These are phyloP conservation scores for Fomes fomentarius DNA, from an alignment of 1,284 basidiomycete species.

Conservation along the genomic window DNA sequence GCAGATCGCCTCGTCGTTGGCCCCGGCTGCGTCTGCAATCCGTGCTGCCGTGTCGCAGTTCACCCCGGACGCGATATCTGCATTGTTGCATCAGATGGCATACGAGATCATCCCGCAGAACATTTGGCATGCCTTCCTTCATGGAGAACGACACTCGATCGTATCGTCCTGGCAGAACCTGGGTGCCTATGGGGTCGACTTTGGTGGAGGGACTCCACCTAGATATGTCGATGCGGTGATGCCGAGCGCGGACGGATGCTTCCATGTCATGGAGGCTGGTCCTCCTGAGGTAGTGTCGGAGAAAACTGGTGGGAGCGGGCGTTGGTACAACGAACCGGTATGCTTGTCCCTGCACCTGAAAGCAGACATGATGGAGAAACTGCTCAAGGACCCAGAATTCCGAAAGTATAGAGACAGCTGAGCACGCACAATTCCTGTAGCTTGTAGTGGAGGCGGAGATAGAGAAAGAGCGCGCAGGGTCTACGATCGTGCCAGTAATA, in stretches of 20 bases:
- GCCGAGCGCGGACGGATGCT: slow-evolving; percentile 41
- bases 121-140: slow-evolving; percentile 45
- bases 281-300: background rate
- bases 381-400: slow-evolving; percentile 13
- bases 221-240: slow-evolving; percentile 39
- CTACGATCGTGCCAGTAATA: slow-evolving; percentile 4
- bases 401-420: background rate
- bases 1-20: slow-evolving; percentile 8
- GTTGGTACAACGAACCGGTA: slow-evolving; percentile 20
- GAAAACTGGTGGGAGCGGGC: background rate
- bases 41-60: slow-evolving; percentile 35
- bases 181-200: slow-evolving; percentile 42
- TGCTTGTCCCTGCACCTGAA: slow-evolving; percentile 18
- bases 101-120: slow-evolving; percentile 36
- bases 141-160: slow-evolving; percentile 39
- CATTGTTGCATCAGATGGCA: slow-evolving; percentile 43
- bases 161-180: slow-evolving; percentile 45
- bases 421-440: background rate
- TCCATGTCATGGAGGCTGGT: slow-evolving; percentile 42
- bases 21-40: slow-evolving; percentile 33
- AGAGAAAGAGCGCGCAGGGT: background rate
- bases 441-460: too few relatives aligned
- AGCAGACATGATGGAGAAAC: slow-evolving; percentile 2
- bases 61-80: slow-evolving; percentile 30
- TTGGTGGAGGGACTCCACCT: slow-evolving; percentile 35